Evolutionary conservation across 2,329 filamentous ascomycete genomes (phyloP), one percentile per base, ranked within the genome.

Genomic region (Hortaea sp.): DNA sequence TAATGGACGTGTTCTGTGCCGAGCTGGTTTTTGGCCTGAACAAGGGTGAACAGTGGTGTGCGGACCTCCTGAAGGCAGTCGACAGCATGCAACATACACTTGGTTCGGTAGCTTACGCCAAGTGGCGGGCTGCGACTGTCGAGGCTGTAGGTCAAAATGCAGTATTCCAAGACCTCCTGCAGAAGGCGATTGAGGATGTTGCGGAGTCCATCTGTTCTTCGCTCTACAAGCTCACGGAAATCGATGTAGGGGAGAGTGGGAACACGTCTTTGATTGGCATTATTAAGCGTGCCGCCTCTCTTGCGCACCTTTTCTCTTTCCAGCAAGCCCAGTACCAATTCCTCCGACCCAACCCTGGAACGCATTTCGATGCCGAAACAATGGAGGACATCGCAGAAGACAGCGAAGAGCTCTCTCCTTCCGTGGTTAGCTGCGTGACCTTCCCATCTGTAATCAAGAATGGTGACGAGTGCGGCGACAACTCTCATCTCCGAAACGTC

Each of bases 371-470:
- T 55, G 48, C 67, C 1, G 67, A 69, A 28, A 75, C 66, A 3
- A 85, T 85, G 81, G 81, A 84, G 54, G 79, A 84, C 55, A 70
- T 82, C 40, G 76, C 79, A 32, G 78, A 78, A 11, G 66, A 62
- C 30, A 76, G 79, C 48, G 79, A 81, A 50, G 75, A 78, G 12
- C 69, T 63, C 7, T 61, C 65, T 11, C 67, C 67, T 39, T 67
- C 77, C 43, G 73, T 79, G 44, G 73, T 85, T 32, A 69, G 67
- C 47, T 84, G 79, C 60, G 75, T 82, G 20, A 77, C 76, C 1
- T 84, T 82, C 46, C 81, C 81, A 1, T 77, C 76, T 5, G 70
- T 85, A 20, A 68, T 79, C 47, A 85, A 85, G 65, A 66, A 70
- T 20, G 81, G 81, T 5, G 79, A 84, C 60, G 80, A 82, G 65